Base-by-base conservation (phyloP, 108 stramenopile species). In the Cyclotella cryptica region DNA sequence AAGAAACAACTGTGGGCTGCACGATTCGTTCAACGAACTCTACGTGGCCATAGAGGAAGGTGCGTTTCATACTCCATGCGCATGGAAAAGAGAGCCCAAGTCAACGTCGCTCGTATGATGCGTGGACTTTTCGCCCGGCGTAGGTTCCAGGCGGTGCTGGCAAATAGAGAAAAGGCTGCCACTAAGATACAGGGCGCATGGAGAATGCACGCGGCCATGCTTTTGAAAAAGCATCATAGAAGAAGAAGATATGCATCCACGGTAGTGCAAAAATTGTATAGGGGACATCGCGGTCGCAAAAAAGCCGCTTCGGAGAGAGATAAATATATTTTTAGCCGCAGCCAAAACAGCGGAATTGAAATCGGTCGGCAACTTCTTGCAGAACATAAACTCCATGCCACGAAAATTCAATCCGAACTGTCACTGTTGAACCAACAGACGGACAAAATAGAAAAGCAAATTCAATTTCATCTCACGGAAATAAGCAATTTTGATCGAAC, bases 301-400 rank as follows among this genome's bases (percentile, higher is more conserved):
- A 78, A 86, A 29, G 96, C 96, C 1, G 72, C 46, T 5, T 59
- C 80, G 17, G 94, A 96, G 85, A 75, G 95, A 22, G 93, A 95
- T 65, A 91, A 90, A 77, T 96, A 90, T 75, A 83, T 95, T 39
- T 96, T 96, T 68, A 85, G 85, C 30, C 88, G 91, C 47, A 87
- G 83, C 28, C 96, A 96, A 81, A 89, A 72, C 49, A 89, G 87
- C 75, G 93, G 96, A 28, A 93, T 96, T 65, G 96, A 95, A 71
- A 80, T 95, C 42, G 96, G 94, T 18, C 87, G 96, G 17, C 93
- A 96, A 82, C 90, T 96, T 88, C 87, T 96, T 39, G 79, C 92
- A 26, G 94, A 96, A 76, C 96, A 96, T 86, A 93, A 93, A 71
- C 86, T 95, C 18, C 94, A 95, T 66, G 96, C 89, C 18, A 94